phyloP scores from a whole-genome alignment of 352 stramenopile species.

The Phytophthora syringae region DNA sequence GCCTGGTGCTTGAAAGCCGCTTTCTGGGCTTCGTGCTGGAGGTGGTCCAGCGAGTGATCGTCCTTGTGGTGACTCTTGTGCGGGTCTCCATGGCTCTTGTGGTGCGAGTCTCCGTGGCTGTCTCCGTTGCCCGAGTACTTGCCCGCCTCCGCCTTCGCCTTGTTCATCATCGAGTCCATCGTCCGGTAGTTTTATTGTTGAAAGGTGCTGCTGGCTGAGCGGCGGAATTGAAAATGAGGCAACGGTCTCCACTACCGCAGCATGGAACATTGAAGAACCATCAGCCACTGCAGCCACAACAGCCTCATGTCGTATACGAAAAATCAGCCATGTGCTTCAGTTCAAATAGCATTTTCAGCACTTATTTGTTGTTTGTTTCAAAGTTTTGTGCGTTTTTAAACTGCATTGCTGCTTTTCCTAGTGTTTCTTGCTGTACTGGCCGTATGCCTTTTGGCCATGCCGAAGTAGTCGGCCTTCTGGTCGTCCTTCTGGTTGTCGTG shows the following conservation, averaged over 20 bases:
- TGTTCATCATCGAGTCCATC: constrained; percentile 40
- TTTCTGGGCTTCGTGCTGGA: constrained; percentile 25
- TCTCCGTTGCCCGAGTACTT: constrained; percentile 21
- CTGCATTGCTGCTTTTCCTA: no score
- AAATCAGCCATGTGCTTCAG: constrained; percentile 37
- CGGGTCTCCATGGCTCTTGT: no score
- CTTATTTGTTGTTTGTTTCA: not conserved
- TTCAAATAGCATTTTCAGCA: constrained; percentile 18
- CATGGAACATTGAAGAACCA: no score
- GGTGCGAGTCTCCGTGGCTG: no score
- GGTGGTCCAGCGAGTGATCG: constrained; percentile 21
- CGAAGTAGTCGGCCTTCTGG: no score
- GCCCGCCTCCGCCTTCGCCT: constrained; percentile 23
- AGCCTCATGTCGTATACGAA: constrained; percentile 8
- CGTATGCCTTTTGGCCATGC: constrained; percentile 22
- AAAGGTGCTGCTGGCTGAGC: constrained; percentile 5
- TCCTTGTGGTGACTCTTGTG: no score
- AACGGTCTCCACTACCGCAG: no score
- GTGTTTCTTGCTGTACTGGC: constrained; percentile 36
- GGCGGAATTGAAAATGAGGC: constrained; percentile 27
- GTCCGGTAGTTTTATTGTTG: constrained; percentile 2
- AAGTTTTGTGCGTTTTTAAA: not conserved
- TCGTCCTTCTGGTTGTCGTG: no score
- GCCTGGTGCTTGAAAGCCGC: constrained; percentile 24
- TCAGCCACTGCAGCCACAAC: not conserved